These are phyloP conservation scores for Magnusiomyces ingens DNA, from an alignment of 1,139 yeast genomes.

Conservation along the genomic window DNA sequence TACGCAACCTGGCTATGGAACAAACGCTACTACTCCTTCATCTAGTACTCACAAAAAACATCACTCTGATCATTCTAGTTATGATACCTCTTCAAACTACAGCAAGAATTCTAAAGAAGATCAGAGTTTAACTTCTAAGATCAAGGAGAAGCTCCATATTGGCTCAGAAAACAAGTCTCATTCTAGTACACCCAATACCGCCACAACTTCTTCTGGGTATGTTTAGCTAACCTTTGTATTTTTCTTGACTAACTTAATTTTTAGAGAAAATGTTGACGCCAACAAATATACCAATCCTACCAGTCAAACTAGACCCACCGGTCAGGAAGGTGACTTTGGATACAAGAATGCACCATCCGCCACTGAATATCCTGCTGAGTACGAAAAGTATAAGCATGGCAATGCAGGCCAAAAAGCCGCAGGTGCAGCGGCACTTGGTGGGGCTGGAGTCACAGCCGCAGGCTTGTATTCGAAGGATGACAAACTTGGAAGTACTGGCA, in stretches of 20 bases:
- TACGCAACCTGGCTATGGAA: neutral
- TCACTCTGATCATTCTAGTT: neutral
- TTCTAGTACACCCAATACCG: neutral
- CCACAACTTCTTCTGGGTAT: too few relatives aligned
- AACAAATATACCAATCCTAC: neutral
- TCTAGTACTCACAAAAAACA: neutral
- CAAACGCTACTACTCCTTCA: neutral
- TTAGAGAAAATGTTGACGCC: neutral
- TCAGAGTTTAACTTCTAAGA: conserved; percentile 9
- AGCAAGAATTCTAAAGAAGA: neutral
- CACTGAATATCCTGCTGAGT: neutral
- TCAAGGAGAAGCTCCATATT: conserved; percentile 15
- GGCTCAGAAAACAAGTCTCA: conserved; percentile 5
- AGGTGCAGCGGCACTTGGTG: neutral
- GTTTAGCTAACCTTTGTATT: neutral
- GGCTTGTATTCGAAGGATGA: neutral
- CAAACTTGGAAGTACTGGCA: neutral
- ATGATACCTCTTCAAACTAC: neutral
- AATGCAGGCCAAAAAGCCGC: neutral
- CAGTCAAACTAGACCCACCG: neutral
- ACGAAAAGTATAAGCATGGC: too few relatives aligned
- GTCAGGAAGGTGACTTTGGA: neutral
- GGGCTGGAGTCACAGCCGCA: neutral
- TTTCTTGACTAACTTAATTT: neutral
- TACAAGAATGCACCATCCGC: neutral